A percentile compares a stretch with the other conserved stretches of the same genome.
phyloP scores from a whole-genome alignment of 768 basidiomycete genomes.

The Rhodotorula kratochvilovae region DNA sequence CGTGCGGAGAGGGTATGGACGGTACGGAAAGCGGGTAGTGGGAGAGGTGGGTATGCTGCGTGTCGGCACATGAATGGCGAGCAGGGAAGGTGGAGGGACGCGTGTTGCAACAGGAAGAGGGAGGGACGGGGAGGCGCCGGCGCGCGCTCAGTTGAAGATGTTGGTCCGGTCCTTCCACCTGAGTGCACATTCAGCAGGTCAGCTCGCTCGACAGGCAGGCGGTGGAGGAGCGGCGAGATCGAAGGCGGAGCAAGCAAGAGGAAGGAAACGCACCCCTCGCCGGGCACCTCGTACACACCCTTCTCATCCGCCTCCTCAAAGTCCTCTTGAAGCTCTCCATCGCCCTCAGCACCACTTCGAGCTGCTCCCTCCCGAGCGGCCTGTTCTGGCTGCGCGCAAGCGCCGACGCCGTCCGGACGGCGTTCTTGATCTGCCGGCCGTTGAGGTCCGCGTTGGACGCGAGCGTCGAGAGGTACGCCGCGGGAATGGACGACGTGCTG shows the following conservation, averaged over 20 bases:
- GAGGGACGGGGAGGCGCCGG: neutral
- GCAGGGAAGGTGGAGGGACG: too few species aligned
- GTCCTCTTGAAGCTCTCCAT: constrained; percentile 4
- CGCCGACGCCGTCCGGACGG: constrained; percentile 58
- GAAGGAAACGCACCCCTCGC: too few species aligned
- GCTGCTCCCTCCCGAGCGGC: constrained; percentile 54
- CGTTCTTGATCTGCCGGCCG: constrained; percentile 49
- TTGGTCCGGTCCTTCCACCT: constrained; percentile 23
- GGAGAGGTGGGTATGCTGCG: too few species aligned
- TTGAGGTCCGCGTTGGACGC: constrained; percentile 56
- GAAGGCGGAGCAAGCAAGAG: too few species aligned
- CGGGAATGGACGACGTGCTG: too few species aligned
- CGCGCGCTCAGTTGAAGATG: neutral
- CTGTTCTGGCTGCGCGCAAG: constrained; percentile 56
- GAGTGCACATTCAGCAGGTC: too few species aligned
- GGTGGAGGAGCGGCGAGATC: too few species aligned
- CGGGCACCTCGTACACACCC: constrained; percentile 8
- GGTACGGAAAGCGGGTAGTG: too few species aligned
- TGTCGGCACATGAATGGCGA: too few species aligned
- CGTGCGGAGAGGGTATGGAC: too few species aligned
- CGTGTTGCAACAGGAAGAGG: neutral
- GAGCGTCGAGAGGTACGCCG: constrained; percentile 53
- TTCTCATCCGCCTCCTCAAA: constrained; percentile 27
- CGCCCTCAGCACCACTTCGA: constrained; percentile 52
- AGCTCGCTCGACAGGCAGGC: too few species aligned